Base-by-base conservation (phyloP, 1,139 yeast species). In the Barnettozyma hawaiiensis region DNA sequence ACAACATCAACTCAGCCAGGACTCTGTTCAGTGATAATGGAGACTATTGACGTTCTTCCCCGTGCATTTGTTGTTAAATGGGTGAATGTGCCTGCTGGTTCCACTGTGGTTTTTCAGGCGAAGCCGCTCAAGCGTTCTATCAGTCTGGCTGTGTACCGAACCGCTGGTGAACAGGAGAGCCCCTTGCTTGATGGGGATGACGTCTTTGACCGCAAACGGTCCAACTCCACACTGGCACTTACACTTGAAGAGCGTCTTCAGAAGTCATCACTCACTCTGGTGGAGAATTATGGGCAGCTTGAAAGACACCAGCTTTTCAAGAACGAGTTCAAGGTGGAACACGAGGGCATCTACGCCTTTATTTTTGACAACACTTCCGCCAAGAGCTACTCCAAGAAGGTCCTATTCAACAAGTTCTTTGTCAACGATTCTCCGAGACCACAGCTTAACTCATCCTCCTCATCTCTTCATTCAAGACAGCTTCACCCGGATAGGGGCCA, bases 301-400 rank as follows among this genome's bases (percentile, higher is more conserved):
- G 51, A 58, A n/a, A 75, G 73, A 1, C 79, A 78, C 49, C 81
- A 78, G 50, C 62, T 80, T 57, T 74, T 74, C 39, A 79, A 76
- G 44, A 95, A 94, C 1, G 68, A 72, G 29, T 70, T 81, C 48
- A 71, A 70, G 18, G 82, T 82, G 2, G 60, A 63, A 3, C 66
- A 67, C 27, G 68, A 65, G 19, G 66, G 66, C 31, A 81, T 79
- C 59, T 85, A 77, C 65, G 97, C 97, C 0, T 83, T 92, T 59
- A 83, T 92, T 15, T 83, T 92, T 60, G 97, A 92, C 63, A 92
- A 92, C 62, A 84, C 96, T 1, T 87, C 90, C 53, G 83, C 96
- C 31, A 87, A 86, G 57, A 86, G 83, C 35, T 84, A 81, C 19
- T 80, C 90, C 41, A 92, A 92, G 63, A 85, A 83, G 48, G 81